phyloP scores from a whole-genome alignment of 495 filamentous ascomycete genomes.

The Cercophora samala region DNA sequence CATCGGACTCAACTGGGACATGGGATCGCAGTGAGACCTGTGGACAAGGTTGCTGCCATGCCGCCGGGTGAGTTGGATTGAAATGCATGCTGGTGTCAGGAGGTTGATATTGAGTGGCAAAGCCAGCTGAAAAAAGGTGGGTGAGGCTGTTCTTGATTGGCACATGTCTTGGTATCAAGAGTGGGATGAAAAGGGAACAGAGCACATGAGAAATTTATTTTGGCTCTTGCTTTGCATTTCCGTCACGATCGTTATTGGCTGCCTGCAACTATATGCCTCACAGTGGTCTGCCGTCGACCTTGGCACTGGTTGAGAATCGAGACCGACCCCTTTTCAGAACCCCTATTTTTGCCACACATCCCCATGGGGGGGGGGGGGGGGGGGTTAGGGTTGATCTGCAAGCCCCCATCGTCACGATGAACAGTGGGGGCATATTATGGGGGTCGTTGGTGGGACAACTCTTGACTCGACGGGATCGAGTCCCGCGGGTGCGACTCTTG shows the following conservation, averaged over 20 bases:
- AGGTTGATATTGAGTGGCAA: neutral
- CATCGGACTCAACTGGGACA: neutral
- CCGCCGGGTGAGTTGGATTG: constrained; percentile 1
- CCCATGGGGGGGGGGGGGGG: too few relatives aligned
- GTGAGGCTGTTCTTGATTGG: neutral
- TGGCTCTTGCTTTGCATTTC: neutral
- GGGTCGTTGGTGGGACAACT: neutral
- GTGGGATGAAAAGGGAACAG: neutral
- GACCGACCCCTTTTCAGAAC: neutral
- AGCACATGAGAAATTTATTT: neutral
- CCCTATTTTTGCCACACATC: neutral
- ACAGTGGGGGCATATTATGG: neutral
- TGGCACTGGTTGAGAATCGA: neutral
- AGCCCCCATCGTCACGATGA: neutral
- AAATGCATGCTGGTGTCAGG: neutral
- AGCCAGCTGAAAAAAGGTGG: neutral
- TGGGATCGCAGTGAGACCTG: neutral
- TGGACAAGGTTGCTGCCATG: neutral
- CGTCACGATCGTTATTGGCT: neutral
- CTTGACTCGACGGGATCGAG: neutral
- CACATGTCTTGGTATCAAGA: neutral
- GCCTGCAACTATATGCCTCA: neutral
- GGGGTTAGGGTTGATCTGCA: neutral
- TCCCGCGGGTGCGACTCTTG: neutral
- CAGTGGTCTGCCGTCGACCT: neutral